Base-by-base conservation (phyloP, 768 basidiomycete species). In the Pleurotus eryngii region DNA sequence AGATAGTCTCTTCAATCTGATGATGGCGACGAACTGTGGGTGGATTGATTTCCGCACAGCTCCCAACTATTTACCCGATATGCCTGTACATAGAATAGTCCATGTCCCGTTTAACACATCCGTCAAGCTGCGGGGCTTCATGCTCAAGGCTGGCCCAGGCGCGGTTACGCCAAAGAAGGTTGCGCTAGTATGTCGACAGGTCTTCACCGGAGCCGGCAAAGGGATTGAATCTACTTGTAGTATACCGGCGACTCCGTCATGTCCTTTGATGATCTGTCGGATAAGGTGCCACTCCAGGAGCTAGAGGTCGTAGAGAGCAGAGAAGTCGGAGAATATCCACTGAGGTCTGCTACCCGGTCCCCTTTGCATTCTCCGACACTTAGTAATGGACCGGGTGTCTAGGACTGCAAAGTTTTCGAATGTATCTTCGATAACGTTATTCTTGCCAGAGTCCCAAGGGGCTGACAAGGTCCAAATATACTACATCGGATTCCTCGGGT, bases 401-500 rank as follows among this genome's bases (percentile, higher is more conserved):
- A 96, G 94, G 73, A 81, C 90, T 6, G 84, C 91, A 4, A 95
- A 93, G 68, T 97, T 96, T 68, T 83, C 87, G 5, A 90, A 90
- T 51, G 71, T 94, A 1, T 87, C 89, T 4, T 87, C 84, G 6
- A 66, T 97, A n/a, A 89, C 92, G 1, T 65, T 96, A 6, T 94
- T 89, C 68, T 83, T 96, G 64, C 92, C 93, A 2, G 78, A 80
- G 1, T 83, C 87, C 2, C 90, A 89, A 67, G 92, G 91, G 30
- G 90, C 89, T 9, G 89, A 92, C 12, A 83, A 82, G 0, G 84
- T 82, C 0, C 79, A 85, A 24, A 74, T 96, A 8, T 95, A 91
- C 65, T 96, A 94, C 65, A 67, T 96, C 22, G 93, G 94, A 12
- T 87, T 96, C 65, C 74, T 92, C 15, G 95, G 95, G 2, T 81